These are phyloP conservation scores for Dactylellina leptospora DNA, from an alignment of 2,329 filamentous ascomycete species.

Conservation along the genomic window DNA sequence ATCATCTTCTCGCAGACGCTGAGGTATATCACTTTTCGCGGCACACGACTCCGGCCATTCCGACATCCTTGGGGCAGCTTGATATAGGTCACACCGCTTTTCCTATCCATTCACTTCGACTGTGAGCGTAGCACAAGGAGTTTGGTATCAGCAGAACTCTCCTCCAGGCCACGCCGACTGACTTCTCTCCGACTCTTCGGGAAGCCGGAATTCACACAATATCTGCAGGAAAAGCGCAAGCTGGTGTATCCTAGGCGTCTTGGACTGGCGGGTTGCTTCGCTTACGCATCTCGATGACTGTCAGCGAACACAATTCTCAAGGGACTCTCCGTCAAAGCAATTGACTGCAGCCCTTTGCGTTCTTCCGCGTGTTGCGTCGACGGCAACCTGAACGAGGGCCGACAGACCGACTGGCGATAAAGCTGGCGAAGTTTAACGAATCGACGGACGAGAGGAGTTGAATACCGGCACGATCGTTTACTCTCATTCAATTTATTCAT, in stretches of 20 bases:
- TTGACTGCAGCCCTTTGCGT: constrained; percentile 25
- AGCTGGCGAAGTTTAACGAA: constrained; percentile 3
- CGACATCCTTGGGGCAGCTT: constrained; percentile 27
- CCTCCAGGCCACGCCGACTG: constrained; percentile 1
- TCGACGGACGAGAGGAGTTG: neutral
- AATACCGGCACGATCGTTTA: constrained; percentile 1
- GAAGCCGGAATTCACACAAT: constrained; percentile 13
- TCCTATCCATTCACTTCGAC: constrained; percentile 29
- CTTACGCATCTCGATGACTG: constrained; percentile 51
- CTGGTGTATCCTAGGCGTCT: constrained; percentile 17
- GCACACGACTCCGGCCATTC: constrained; percentile 9
- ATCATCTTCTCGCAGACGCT: neutral
- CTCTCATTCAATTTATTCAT: neutral
- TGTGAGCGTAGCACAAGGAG: constrained; percentile 38
- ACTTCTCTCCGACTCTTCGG: constrained; percentile 16
- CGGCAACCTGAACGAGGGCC: neutral
- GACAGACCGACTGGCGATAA: neutral
- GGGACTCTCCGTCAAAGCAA: constrained; percentile 42
- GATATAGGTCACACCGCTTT: constrained; percentile 42
- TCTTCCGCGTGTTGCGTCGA: constrained; percentile 46
- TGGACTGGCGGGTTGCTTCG: constrained; percentile 35
- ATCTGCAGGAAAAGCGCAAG: constrained; percentile 27
- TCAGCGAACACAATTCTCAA: constrained; percentile 26
- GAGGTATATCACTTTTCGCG: no score
- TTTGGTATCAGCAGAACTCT: constrained; percentile 17